Percentiles rank a stretch among this genome's conserved stretches.
These are phyloP conservation scores for Fusarium chuoi DNA, from an alignment of 2,329 filamentous ascomycete genomes.

Conservation along the genomic window DNA sequence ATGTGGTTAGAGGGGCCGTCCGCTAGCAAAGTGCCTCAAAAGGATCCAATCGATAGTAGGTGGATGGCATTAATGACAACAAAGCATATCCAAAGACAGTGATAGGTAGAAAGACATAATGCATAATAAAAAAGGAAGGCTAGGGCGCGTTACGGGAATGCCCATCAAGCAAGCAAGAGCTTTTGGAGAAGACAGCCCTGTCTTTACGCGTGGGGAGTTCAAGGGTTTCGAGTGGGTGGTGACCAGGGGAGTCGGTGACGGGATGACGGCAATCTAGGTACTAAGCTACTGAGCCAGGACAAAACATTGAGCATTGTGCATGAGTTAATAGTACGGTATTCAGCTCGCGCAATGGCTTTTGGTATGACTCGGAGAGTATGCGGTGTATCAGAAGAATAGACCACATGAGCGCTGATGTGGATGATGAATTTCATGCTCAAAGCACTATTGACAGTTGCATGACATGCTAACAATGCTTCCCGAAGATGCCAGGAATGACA, in stretches of 20 bases:
- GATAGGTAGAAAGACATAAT: neutral
- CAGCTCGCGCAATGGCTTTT: neutral
- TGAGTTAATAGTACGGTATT: neutral
- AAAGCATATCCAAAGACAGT: neutral
- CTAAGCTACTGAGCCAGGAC: neutral
- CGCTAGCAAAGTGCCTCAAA: neutral
- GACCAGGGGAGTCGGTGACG: slow-evolving; percentile 33
- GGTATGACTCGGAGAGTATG: neutral
- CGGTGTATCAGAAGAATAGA: neutral
- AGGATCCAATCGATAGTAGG: neutral
- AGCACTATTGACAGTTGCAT: neutral
- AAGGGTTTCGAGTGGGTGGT: slow-evolving; percentile 28
- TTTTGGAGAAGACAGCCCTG: slow-evolving; percentile 15
- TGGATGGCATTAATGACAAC: neutral
- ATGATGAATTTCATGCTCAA: neutral
- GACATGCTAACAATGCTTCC: slow-evolving; percentile 3
- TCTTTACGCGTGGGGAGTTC: slow-evolving; percentile 28
- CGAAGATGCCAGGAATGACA: neutral
- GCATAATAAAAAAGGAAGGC: slow-evolving; percentile 24
- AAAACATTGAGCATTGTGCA: neutral
- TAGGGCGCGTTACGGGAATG: slow-evolving; percentile 17
- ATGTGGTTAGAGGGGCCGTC: neutral
- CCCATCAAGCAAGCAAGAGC: slow-evolving; percentile 5
- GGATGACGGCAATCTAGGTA: slow-evolving; percentile 21
- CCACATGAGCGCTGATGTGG: neutral